Conservation (phyloP, 2,329 filamentous ascomycete genomes). For the Penicillium sp. region DNA sequence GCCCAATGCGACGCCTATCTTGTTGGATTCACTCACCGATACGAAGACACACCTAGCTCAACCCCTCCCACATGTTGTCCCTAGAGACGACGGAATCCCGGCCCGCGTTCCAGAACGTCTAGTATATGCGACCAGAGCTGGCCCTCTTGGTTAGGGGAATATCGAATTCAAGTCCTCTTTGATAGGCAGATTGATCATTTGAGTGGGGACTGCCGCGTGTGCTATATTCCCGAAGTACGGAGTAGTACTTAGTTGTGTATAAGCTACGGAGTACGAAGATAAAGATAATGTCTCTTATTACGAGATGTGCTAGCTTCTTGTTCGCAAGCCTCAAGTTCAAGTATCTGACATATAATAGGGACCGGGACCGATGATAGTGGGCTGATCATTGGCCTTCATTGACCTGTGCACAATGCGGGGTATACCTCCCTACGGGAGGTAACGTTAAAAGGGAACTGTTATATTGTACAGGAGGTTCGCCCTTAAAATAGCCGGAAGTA, state of each 20-base stretch:
- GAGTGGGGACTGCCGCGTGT: slow-evolving; percentile 20
- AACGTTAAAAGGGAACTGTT: background rate
- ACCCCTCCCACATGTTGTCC: slow-evolving; percentile 31
- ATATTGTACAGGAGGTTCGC: background rate
- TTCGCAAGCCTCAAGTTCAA: background rate
- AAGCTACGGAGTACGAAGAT: background rate
- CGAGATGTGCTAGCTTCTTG: background rate
- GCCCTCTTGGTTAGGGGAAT: slow-evolving; percentile 53
- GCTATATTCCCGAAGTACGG: slow-evolving; percentile 1
- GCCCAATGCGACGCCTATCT: background rate
- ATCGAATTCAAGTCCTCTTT: slow-evolving; percentile 46
- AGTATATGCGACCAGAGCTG: slow-evolving; percentile 23
- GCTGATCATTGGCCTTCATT: slow-evolving; percentile 1
- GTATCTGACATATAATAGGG: background rate
- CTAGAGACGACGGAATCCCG: slow-evolving; percentile 29
- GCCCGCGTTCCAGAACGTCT: slow-evolving; percentile 16
- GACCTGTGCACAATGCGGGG: slow-evolving; percentile 14
- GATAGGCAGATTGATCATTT: slow-evolving; percentile 39
- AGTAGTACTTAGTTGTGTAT: background rate
- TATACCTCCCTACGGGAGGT: background rate
- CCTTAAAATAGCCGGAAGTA: background rate
- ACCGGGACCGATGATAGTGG: slow-evolving; percentile 12
- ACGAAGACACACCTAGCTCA: slow-evolving; percentile 30
- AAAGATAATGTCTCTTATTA: background rate
- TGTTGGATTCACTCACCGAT: slow-evolving; percentile 21